A percentile compares a stretch with the other conserved stretches of the same genome.
Conservation (phyloP, 2,329 filamentous ascomycete species). For the Venturiaceae sp. region DNA sequence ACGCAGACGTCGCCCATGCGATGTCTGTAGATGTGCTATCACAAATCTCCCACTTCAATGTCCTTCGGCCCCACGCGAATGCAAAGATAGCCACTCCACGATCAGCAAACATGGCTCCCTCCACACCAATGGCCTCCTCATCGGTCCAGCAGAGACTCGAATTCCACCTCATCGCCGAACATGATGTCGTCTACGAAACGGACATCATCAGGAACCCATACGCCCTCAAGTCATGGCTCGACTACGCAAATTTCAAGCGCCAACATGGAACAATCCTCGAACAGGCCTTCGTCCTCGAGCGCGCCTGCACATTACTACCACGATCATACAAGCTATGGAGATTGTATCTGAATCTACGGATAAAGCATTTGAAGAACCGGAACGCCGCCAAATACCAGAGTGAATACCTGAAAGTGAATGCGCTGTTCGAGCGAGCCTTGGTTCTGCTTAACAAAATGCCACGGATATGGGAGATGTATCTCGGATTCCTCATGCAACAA, state of each 20-base stretch:
- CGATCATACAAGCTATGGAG: constrained; percentile 99
- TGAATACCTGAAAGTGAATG: constrained; percentile 90
- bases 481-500: constrained; percentile 81
- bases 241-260: constrained; percentile 84
- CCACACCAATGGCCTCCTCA: not conserved
- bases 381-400: constrained; percentile 71
- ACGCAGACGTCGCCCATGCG: constrained; percentile 14
- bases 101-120: not conserved
- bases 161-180: constrained; percentile 52
- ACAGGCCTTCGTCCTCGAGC: constrained; percentile 80
- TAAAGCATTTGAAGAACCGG: constrained; percentile 68
- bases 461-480: constrained; percentile 95
- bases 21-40: constrained; percentile 34
- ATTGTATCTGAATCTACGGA: constrained; percentile 82
- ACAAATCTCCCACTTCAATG: not conserved
- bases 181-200: constrained; percentile 94
- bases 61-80: not conserved
- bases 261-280: constrained; percentile 78
- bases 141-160: constrained; percentile 4
- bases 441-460: constrained; percentile 99
- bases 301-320: constrained; percentile 80
- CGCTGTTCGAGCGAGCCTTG: constrained; percentile 84
- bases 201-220: constrained; percentile 80
- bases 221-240: constrained; percentile 87
- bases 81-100: constrained; percentile 1